Base-by-base conservation (phyloP, 305 asterid species). In the Striga hermonthica region DNA sequence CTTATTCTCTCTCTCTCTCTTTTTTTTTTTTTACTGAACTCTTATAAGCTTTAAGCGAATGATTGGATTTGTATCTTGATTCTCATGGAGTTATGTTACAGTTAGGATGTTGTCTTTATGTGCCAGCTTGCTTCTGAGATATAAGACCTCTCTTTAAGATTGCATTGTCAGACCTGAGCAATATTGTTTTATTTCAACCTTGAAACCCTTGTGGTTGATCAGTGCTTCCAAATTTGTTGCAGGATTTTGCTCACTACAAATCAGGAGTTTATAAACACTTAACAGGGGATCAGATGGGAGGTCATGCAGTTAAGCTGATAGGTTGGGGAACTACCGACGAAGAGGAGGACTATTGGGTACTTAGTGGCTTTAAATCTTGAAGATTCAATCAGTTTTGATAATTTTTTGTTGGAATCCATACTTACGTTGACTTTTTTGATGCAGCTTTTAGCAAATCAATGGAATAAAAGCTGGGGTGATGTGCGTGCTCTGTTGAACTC, bases 391-490 rank as follows among this genome's bases (percentile, higher is more conserved):
- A 15, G 22, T 53, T n/a, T 73, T 63, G 57, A 53, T 8, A 66
- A 36, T 44, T 65, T 44, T 34, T 53, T 31, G 16, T 9, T 56
- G 66, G 75, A 43, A 52, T 15, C 12, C 39, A 9, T 1, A 35
- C 77, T 73, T 72, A 67, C 70, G n/a, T 72, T 56, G 63, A 39
- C 44, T 76, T 54, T 41, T 62, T 52, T 13, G 50, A 35, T 79
- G 85, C 92, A 91, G 98, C 88, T 91, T 36, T 76, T 92, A 14
- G 97, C 97, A 63, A 92, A 92, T 78, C 94, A 89, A 77, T 92
- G 98, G 98, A 92, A 89, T 75, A 83, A 84, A 79, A 80, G 97
- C 78, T 92, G 98, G 98, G 98, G 98, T 44, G 95, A 89, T 63
- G 96, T 91, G 86, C 41, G 97, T 71, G 70, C 67, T 74, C 68